Evolutionary conservation across 805 yeast species (phyloP).

Genomic region (Ogataea pignaliae): DNA sequence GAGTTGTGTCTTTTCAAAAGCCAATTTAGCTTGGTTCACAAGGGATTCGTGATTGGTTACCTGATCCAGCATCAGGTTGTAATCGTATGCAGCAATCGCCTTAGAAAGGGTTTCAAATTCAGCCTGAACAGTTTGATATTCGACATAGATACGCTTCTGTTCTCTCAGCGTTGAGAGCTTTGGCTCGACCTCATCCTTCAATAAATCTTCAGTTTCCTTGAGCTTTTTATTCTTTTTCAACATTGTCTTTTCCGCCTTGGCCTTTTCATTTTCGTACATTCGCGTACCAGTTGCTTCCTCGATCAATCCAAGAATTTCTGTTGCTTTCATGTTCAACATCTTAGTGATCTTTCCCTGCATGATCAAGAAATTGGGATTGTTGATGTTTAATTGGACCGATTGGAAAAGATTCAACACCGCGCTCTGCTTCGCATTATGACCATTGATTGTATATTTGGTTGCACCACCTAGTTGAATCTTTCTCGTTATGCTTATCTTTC

Average conservation of each 20-base stretch:
- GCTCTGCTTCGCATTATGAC: constrained; percentile 93
- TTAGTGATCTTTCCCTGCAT: constrained; percentile 99
- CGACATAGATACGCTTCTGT: constrained; percentile 79
- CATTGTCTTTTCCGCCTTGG: constrained; percentile 88
- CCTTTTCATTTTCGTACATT: constrained; percentile 90
- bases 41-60: constrained; percentile 40
- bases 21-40: constrained; percentile 37
- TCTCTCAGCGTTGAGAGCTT: constrained; percentile 73
- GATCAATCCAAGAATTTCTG: constrained; percentile 81
- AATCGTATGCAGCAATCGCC: constrained; percentile 77
- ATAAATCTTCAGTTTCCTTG: constrained; percentile 64
- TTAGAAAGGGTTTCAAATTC: constrained; percentile 72
- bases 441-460: constrained; percentile 88
- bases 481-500: constrained; percentile 84
- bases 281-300: constrained; percentile 99
- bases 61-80: constrained; percentile 36
- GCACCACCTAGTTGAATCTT: constrained; percentile 89
- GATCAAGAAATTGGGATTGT: constrained; percentile 93
- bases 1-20: constrained; percentile 37
- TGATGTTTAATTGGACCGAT: constrained; percentile 91
- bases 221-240: constrained; percentile 83
- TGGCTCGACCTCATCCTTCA: constrained; percentile 89
- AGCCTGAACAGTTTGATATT: constrained; percentile 79
- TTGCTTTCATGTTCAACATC: constrained; percentile 92
- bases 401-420: constrained; percentile 88